Conservation (phyloP, 2,329 filamentous ascomycete genomes). For the Fusarium brevicatenulatum region DNA sequence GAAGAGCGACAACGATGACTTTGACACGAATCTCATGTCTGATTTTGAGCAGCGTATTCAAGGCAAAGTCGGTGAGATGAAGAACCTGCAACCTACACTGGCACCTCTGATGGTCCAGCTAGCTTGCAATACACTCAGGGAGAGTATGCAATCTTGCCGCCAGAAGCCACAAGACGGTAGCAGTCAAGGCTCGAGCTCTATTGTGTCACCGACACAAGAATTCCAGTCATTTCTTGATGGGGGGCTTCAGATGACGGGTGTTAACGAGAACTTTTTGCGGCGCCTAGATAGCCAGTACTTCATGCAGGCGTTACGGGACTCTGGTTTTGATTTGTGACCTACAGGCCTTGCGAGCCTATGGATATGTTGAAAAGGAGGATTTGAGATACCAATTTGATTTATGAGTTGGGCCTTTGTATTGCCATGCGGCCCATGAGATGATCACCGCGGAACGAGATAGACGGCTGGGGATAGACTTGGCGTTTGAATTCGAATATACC, state of each 20-base stretch:
- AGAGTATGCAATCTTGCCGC: conserved; percentile 2
- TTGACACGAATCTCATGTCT: not conserved
- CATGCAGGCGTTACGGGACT: not conserved
- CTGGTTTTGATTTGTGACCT: not conserved
- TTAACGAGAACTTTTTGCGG: not conserved
- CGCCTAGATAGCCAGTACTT: not conserved
- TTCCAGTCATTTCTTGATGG: not conserved
- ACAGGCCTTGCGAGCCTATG: not conserved
- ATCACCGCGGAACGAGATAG: not conserved
- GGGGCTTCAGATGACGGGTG: not conserved
- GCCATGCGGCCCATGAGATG: not conserved
- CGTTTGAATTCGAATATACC: not conserved
- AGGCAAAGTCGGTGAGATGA: not conserved
- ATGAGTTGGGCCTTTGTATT: not conserved
- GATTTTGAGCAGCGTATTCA: conserved; percentile 3
- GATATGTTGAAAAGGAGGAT: not conserved
- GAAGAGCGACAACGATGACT: not conserved
- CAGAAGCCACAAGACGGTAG: not conserved
- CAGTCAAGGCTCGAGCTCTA: not conserved
- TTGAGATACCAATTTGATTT: conserved; percentile 22
- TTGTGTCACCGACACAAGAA: not conserved
- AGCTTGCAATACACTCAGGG: not conserved
- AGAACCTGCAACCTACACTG: not conserved
- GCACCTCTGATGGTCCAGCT: not conserved
- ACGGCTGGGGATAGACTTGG: not conserved